Base-by-base conservation (phyloP, 805 yeast genomes). In the Saccharomycopsis guyanensis region DNA sequence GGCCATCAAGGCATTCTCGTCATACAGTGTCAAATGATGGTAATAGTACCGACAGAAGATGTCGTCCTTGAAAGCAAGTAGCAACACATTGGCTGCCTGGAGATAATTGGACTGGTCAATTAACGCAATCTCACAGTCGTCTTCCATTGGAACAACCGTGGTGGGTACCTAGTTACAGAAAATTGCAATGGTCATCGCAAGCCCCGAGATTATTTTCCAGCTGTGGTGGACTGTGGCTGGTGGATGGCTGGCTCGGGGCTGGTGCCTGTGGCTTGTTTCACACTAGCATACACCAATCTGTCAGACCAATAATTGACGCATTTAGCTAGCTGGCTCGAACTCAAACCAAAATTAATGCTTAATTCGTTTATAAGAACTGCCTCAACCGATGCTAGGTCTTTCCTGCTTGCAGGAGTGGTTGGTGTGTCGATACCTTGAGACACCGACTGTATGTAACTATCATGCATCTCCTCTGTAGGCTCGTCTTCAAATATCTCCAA, bases 401-500 rank as follows among this genome's bases (percentile, higher is more conserved):
- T 6, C 29, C 10, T 10, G 29, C 10, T 7, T 25, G 29, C 29
- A 7, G 29, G 29, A 7, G 29, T 7, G 10, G 29, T 25, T 6
- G 6, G 10, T 25, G 29, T 10, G 29, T 25, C 10, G 29, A 25
- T n/a, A n/a, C n/a, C n/a, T n/a, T n/a, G n/a, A n/a, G n/a, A n/a
- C n/a, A n/a, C n/a, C n/a, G n/a, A n/a, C n/a, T n/a, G n/a, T n/a
- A n/a, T n/a, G n/a, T 22, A 10, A 23, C 15, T 16, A 13, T 25
- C 34, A 27, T 20, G 6, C 12, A 18, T 22, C 13, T 22, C 25
- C 5, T 20, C 20, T n/a, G 20, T 24, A 7, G 3, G 7, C 15
- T 6, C 8, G n/a, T 53, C 33, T 3, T 46, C 46, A 38, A 62
- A 61, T 1, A 61, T 56, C 15, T 52, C 55, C 24, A 46, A 50